Evolutionary conservation across 805 yeast genomes (phyloP).

Genomic region (Candida dajiaensis): DNA sequence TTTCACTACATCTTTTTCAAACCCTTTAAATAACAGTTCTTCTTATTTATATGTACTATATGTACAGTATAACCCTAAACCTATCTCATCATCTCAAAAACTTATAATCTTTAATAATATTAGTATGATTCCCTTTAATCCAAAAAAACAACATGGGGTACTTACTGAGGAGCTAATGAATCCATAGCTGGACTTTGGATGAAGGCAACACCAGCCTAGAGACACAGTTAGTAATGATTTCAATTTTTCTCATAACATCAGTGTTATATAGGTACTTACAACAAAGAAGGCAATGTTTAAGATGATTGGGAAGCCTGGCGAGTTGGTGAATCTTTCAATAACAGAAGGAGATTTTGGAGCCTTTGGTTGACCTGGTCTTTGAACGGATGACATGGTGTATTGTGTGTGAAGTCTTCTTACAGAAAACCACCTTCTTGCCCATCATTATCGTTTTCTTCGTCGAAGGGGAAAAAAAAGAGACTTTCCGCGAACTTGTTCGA

Average conservation of each 20-base stretch:
- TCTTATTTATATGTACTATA: too few relatives aligned
- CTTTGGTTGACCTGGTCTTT: background rate
- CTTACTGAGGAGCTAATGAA: conserved; percentile 68
- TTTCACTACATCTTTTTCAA: too few relatives aligned
- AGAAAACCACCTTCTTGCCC: background rate
- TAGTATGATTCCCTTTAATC: background rate
- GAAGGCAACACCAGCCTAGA: conserved; percentile 62
- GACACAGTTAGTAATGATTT: conserved; percentile 8
- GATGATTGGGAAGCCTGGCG: conserved; percentile 62
- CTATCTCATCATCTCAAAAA: background rate
- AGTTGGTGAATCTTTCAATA: conserved; percentile 47
- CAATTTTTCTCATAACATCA: conserved; percentile 1
- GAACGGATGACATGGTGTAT: background rate
- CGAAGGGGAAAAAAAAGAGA: background rate
- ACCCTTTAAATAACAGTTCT: too few relatives aligned
- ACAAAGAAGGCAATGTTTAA: conserved; percentile 60
- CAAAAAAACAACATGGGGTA: conserved; percentile 6
- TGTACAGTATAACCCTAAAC: background rate
- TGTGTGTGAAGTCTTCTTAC: background rate
- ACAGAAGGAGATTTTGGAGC: conserved; percentile 21
- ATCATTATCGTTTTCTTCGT: background rate
- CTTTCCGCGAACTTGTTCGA: background rate
- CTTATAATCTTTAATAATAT: background rate
- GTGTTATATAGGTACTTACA: conserved; percentile 20
- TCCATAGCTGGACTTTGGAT: conserved; percentile 79